These are phyloP conservation scores for Dryadomyces sulphureus DNA, from an alignment of 2,329 filamentous ascomycete genomes.

Conservation along the genomic window DNA sequence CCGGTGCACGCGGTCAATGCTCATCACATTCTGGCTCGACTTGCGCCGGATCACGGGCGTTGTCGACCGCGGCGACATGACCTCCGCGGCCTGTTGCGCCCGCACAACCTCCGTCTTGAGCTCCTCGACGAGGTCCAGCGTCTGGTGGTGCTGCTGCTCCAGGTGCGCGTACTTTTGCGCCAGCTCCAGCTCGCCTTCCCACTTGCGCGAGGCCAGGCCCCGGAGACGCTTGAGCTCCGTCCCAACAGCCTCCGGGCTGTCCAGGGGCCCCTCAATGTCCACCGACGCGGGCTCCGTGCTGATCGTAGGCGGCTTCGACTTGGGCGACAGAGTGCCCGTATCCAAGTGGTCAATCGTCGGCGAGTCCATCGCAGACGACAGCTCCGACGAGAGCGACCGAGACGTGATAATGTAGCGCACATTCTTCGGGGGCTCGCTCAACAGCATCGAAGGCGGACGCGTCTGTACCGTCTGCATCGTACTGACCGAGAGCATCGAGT, in stretches of 20 bases:
- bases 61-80: slow-evolving; percentile 46
- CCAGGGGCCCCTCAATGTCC: too few species aligned
- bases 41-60: slow-evolving; percentile 80
- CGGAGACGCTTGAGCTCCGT: slow-evolving; percentile 60
- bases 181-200: slow-evolving; percentile 58
- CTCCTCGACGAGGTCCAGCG: slow-evolving; percentile 75
- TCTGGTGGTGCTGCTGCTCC: slow-evolving; percentile 66
- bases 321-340: slow-evolving; percentile 30
- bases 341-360: slow-evolving; percentile 50
- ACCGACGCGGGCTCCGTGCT: too few species aligned
- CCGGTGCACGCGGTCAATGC: slow-evolving; percentile 79
- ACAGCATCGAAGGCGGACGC: slow-evolving; percentile 73
- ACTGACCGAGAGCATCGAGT: slow-evolving; percentile 41
- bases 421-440: slow-evolving; percentile 57
- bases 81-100: slow-evolving; percentile 46
- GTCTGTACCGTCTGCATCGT: slow-evolving; percentile 33
- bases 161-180: slow-evolving; percentile 70
- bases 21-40: slow-evolving; percentile 77
- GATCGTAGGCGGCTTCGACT: slow-evolving; percentile 2
- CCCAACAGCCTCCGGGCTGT: slow-evolving; percentile 19
- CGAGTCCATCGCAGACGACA: slow-evolving; percentile 75
- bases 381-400: slow-evolving; percentile 84
- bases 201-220: slow-evolving; percentile 58
- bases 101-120: slow-evolving; percentile 77
- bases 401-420: slow-evolving; percentile 57